phyloP scores from a whole-genome alignment of 768 basidiomycete species.

The Megacollybia marginata region DNA sequence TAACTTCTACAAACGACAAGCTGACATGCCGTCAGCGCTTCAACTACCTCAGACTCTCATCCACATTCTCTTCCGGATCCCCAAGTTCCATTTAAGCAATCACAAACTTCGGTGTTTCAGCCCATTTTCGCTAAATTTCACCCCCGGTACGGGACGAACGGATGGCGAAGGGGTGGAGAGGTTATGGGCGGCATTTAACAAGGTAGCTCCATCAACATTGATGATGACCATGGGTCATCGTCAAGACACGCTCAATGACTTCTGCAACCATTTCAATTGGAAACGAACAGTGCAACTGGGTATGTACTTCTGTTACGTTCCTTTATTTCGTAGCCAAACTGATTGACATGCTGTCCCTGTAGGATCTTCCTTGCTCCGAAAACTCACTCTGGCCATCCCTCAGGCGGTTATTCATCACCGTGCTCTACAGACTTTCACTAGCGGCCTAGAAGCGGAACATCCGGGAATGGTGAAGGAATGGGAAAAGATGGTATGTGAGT shows the following conservation, averaged over 20 bases:
- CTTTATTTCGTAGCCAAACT: not conserved
- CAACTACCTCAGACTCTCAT: conserved; percentile 1
- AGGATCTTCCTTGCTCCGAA: conserved; percentile 2
- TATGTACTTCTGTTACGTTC: no score
- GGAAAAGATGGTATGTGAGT: not conserved
- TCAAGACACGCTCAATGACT: conserved; percentile 18
- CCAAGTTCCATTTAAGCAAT: conserved; percentile 17
- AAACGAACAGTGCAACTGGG: conserved; percentile 7
- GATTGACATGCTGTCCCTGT: no score
- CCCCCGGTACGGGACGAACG: conserved; percentile 16
- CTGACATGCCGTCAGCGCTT: conserved; percentile 7
- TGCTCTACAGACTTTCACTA: not conserved
- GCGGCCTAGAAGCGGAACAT: not conserved
- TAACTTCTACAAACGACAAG: conserved; percentile 11
- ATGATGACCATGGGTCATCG: conserved; percentile 10
- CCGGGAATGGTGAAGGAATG: not conserved
- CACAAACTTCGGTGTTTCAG: conserved; percentile 14
- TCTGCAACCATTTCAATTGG: conserved; percentile 15
- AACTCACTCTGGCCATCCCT: not conserved
- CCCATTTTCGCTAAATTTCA: conserved; percentile 22
- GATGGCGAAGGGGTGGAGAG: conserved; percentile 29
- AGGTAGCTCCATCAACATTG: not conserved
- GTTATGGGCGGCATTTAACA: conserved; percentile 21
- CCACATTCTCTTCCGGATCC: conserved; percentile 6
- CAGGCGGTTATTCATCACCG: not conserved